Percentiles rank a stretch among this genome's conserved stretches.
These are phyloP conservation scores for Pulveroboletus sp. DNA, from an alignment of 1,284 basidiomycete genomes.

Conservation along the genomic window DNA sequence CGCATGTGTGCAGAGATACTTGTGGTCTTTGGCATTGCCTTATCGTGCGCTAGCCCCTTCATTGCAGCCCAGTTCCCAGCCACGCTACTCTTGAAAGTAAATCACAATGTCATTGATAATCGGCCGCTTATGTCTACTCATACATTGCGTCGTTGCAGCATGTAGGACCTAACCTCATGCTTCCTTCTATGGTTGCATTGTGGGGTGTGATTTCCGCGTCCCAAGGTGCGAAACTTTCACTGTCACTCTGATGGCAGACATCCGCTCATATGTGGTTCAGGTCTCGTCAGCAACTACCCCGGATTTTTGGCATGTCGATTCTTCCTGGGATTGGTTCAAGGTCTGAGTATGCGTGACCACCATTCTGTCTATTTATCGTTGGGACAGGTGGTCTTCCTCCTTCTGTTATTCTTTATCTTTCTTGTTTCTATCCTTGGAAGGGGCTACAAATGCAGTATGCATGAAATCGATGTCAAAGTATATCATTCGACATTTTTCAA, in stretches of 20 bases:
- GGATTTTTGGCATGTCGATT: slow-evolving; percentile 63
- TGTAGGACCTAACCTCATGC: slow-evolving; percentile 55
- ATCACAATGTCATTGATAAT: not conserved
- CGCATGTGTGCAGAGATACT: slow-evolving; percentile 37
- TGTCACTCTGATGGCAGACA: not conserved
- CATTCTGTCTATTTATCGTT: slow-evolving; percentile 39
- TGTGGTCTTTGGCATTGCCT: not conserved
- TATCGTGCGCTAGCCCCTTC: slow-evolving; percentile 45
- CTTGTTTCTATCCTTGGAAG: slow-evolving; percentile 58
- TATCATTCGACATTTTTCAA: slow-evolving; percentile 21
- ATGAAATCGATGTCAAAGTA: not conserved
- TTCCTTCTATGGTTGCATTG: slow-evolving; percentile 55
- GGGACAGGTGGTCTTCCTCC: slow-evolving; percentile 56
- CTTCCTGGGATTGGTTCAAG: slow-evolving; percentile 66
- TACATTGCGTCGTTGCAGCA: slow-evolving; percentile 35
- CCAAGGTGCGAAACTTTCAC: slow-evolving; percentile 51
- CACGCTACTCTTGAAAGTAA: slow-evolving; percentile 56
- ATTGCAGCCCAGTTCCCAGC: slow-evolving; percentile 57
- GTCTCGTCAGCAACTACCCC: slow-evolving; percentile 52
- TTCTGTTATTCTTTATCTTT: slow-evolving; percentile 59
- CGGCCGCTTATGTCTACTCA: not conserved
- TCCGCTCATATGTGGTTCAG: slow-evolving; percentile 31
- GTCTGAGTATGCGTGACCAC: slow-evolving; percentile 39
- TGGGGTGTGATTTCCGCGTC: slow-evolving; percentile 61
- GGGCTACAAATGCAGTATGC: slow-evolving; percentile 55